Evolutionary conservation across 108 stramenopile genomes (phyloP), one percentile per base, ranked within the genome.

Genomic region (Nitzschia sp.): DNA sequence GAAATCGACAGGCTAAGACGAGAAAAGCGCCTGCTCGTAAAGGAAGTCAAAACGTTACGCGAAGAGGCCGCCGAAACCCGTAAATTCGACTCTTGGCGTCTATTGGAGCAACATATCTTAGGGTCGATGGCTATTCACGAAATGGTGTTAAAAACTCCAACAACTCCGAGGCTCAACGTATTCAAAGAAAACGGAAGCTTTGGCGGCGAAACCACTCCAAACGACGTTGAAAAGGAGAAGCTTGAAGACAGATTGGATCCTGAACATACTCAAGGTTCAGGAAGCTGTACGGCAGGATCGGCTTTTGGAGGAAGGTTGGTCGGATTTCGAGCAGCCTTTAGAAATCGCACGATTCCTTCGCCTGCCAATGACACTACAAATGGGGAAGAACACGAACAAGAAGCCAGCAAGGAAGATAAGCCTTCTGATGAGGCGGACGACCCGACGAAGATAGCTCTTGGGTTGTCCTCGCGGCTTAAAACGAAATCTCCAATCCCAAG

Each of bases 101-200:
- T 70, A 1, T 35, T 72, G 1, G 52, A 53, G 17, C 59, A 63
- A 9, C 52, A 38, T 23, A 13, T 63, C 15, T n/a, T 16, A 29
- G 58, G 38, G 5, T 47, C 45, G n/a, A 30, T 64, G 26, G 27
- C 63, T 21, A 64, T 63, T 33, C 71, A 72, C 47, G 71, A 72
- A 63, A 53, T 61, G 50, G 32, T 72, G 19, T 31, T 72, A 2
- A 54, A 44, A 30, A 46, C 58, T 15, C 63, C 63, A 21, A 15
- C 46, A 5, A 8, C 31, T 11, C 52, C 23, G 52, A 23, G n/a
- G 52, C 8, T n/a, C n/a, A n/a, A n/a, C n/a, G n/a, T n/a, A n/a
- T n/a, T n/a, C n/a, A n/a, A n/a, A n/a, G n/a, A n/a, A n/a, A n/a
- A n/a, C n/a, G n/a, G n/a, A n/a, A n/a, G n/a, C n/a, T n/a, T n/a